Evolutionary conservation across 2,329 filamentous ascomycete species (phyloP), one percentile per base, ranked within the genome.

Genomic region (Mollisia scopiformis): DNA sequence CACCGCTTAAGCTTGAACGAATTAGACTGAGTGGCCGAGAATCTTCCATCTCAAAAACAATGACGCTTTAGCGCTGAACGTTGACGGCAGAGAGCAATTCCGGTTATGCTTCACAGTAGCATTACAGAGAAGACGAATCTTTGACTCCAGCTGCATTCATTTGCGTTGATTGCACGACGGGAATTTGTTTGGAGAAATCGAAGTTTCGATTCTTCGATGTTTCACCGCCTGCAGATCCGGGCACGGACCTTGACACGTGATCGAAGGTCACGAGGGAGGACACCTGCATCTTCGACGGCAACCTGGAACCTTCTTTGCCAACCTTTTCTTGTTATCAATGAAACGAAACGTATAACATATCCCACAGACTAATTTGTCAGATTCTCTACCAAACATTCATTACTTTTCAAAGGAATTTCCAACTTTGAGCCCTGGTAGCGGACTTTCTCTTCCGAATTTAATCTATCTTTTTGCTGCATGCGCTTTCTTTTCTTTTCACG

Each of bases 51-150:
- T 46, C 37, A 28, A 39, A 41, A 30, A n/a, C 25, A 16, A 10
- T 19, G 27, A 6, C 2, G 27, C 39, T 53, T 30, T 25, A 10
- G 54, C 54, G 49, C 27, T 30, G 21, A 55, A 28, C 16, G 8
- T 56, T 47, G 39, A 33, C 43, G 55, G 31, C 14, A 47, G n/a
- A 31, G 13, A 16, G 16, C 7, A 13, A n/a, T 2, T 33, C 49
- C 49, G 49, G 4, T 51, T 56, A 56, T 55, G 53, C 53, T 31
- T 47, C 23, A 39, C 37, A 56, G 46, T 19, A 39, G 16, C 7
- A 8, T 46, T 16, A 16, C 19, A n/a, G 27, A 47, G 11, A 13
- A 4, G 5, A 27, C n/a, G 10, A 8, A 47, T 47, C 43, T 27
- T 14, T 16, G 23, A 8, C 21, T 27, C 28, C 25, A 1, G 28